Evolutionary conservation across 2,329 filamentous ascomycete genomes (phyloP).

Genomic region (Phialophora verrucosa): DNA sequence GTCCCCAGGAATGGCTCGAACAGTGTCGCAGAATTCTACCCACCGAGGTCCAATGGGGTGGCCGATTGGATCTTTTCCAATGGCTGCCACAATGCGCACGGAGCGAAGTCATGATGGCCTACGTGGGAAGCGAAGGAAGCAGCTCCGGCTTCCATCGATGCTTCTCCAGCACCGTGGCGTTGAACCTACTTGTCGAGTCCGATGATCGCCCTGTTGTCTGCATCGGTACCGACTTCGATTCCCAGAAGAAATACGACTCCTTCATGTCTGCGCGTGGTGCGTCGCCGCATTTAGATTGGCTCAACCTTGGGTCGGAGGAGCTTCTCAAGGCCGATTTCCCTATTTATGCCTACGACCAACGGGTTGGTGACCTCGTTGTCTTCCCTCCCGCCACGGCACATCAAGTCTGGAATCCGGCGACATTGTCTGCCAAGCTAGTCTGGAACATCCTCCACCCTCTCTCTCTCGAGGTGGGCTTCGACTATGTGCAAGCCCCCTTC

Average conservation of each 20-base stretch:
- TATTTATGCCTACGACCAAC: slow-evolving; percentile 45
- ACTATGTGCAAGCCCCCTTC: slow-evolving; percentile 46
- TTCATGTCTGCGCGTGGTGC: slow-evolving; percentile 45
- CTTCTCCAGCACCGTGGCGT: slow-evolving; percentile 46
- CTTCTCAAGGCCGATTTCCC: slow-evolving; percentile 45
- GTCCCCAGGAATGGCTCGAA: slow-evolving; percentile 44
- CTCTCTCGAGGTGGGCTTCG: slow-evolving; percentile 44
- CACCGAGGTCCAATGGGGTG: slow-evolving; percentile 44
- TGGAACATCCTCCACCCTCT: slow-evolving; percentile 48
- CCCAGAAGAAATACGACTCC: slow-evolving; percentile 44
- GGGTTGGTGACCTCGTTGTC: slow-evolving; percentile 45
- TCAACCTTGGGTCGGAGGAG: slow-evolving; percentile 42
- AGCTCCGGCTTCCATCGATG: slow-evolving; percentile 48
- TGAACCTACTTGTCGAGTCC: slow-evolving; percentile 45
- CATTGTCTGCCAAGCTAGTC: slow-evolving; percentile 46
- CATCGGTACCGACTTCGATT: slow-evolving; percentile 46
- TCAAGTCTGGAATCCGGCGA: slow-evolving; percentile 47
- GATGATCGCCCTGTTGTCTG: slow-evolving; percentile 44
- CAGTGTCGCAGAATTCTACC: slow-evolving; percentile 43
- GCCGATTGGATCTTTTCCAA: slow-evolving; percentile 45
- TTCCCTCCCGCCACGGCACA: slow-evolving; percentile 48
- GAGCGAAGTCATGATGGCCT: slow-evolving; percentile 48
- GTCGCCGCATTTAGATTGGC: slow-evolving; percentile 47
- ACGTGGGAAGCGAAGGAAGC: slow-evolving; percentile 44
- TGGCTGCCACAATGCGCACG: slow-evolving; percentile 44